Conservation (phyloP, 2,329 filamentous ascomycete species). For the Verticillium zaregamsianum region DNA sequence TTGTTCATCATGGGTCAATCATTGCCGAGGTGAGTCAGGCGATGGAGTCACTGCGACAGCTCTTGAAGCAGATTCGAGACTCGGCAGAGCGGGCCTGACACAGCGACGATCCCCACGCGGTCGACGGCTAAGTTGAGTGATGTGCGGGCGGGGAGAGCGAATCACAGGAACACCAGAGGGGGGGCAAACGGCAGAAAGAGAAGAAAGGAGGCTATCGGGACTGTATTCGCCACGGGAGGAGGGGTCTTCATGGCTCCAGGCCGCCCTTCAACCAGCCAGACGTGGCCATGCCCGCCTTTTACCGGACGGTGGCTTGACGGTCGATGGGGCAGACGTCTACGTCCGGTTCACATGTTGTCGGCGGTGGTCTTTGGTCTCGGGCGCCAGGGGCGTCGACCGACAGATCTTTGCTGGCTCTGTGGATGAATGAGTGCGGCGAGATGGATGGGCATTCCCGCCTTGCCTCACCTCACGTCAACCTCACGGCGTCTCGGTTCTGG, state of each 20-base stretch:
- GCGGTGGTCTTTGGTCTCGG: background rate
- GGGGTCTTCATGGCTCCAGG: background rate
- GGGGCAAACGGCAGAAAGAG: background rate
- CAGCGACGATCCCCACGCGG: background rate
- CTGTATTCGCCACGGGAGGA: background rate
- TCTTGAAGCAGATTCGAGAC: background rate
- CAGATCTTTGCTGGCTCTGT: background rate
- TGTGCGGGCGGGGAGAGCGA: background rate
- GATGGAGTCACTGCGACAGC: background rate
- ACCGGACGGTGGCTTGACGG: background rate
- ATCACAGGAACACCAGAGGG: background rate
- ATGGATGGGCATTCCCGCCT: background rate
- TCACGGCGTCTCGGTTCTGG: background rate
- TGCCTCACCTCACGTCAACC: background rate
- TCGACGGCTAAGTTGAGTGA: background rate
- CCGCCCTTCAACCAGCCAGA: background rate
- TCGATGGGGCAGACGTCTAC: background rate
- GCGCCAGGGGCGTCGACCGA: background rate
- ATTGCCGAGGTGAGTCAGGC: background rate
- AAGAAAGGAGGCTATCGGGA: background rate
- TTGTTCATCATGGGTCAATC: background rate
- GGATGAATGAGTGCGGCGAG: background rate
- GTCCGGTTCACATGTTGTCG: too few species aligned
- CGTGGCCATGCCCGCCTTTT: background rate
- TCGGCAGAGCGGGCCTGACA: background rate